Conservation (phyloP, 2,329 filamentous ascomycete genomes). For the Phyllosticta paracitricarpa region DNA sequence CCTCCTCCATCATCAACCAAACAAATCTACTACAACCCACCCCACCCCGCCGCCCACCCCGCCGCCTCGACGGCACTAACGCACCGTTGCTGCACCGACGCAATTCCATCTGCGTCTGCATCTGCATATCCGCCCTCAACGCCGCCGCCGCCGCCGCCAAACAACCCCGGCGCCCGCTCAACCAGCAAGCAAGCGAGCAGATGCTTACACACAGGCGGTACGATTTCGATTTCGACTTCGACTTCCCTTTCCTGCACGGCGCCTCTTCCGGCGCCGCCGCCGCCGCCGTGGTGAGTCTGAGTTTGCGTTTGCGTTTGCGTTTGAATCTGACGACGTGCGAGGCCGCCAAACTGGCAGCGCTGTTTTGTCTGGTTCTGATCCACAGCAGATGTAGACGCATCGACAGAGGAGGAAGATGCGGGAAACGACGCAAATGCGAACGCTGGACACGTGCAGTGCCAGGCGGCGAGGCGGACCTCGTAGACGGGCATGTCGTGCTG, state of each 20-base stretch:
- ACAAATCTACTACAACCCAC: conserved; percentile 18
- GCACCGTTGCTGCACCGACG: conserved; percentile 44
- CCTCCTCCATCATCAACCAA: too few species aligned
- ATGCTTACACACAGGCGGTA: conserved; percentile 71
- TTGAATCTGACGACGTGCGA: too few species aligned
- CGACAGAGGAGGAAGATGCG: conserved; percentile 12
- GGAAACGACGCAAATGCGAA: conserved; percentile 67
- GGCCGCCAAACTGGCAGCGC: too few species aligned
- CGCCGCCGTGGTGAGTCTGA: too few species aligned
- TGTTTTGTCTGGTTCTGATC: too few species aligned
- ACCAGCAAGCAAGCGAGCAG: conserved; percentile 72
- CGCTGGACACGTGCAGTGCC: conserved; percentile 84
- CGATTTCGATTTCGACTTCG: too few species aligned
- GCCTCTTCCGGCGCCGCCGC: too few species aligned
- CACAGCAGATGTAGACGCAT: too few species aligned
- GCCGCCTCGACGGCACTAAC: conserved; percentile 59
- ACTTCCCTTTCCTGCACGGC: too few species aligned
- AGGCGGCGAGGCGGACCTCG: conserved; percentile 61
- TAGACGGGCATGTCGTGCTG: conserved; percentile 36
- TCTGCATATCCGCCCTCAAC: too few species aligned
- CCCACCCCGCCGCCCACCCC: conserved; percentile 50
- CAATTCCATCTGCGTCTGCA: not conserved
- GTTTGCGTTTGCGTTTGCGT: too few species aligned
- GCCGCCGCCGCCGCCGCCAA: conserved; percentile 30
- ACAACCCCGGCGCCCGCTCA: conserved; percentile 50